These are phyloP conservation scores for Chrysanthemum makinoi DNA, from an alignment of 129 eudicot genomes.

Conservation along the genomic window DNA sequence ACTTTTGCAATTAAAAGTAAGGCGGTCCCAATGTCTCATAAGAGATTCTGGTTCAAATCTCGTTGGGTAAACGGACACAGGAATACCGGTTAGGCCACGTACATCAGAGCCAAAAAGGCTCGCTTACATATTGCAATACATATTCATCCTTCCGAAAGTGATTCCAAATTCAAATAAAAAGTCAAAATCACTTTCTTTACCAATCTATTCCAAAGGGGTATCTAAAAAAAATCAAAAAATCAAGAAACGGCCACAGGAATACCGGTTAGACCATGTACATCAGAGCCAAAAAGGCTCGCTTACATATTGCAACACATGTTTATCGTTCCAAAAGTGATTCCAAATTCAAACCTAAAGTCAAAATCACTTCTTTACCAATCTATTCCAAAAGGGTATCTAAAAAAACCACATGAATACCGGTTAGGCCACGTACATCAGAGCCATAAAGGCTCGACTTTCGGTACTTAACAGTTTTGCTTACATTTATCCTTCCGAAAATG, in stretches of 20 bases:
- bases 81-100: no score
- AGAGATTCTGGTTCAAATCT: no score
- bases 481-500: no score
- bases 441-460: no score
- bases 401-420: slow-evolving; percentile 15
- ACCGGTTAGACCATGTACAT: no score
- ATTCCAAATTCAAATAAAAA: background rate
- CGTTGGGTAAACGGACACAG: no score
- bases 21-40: background rate
- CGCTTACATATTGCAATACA: background rate
- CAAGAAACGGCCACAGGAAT: background rate
- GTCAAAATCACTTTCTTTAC: slow-evolving; percentile 15
- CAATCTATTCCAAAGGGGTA: slow-evolving; percentile 7
- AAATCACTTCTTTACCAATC: no score
- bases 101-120: no score
- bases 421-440: no score
- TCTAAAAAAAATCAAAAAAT: slow-evolving; percentile 25
- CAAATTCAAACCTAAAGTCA: background rate
- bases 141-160: background rate
- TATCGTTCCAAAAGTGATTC: background rate
- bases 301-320: no score
- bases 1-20: slow-evolving; percentile 9
- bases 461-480: no score
- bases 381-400: background rate
- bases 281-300: no score